Evolutionary conservation across 208 protist species (phyloP).

Genomic region (Trypanosoma lewisi): DNA sequence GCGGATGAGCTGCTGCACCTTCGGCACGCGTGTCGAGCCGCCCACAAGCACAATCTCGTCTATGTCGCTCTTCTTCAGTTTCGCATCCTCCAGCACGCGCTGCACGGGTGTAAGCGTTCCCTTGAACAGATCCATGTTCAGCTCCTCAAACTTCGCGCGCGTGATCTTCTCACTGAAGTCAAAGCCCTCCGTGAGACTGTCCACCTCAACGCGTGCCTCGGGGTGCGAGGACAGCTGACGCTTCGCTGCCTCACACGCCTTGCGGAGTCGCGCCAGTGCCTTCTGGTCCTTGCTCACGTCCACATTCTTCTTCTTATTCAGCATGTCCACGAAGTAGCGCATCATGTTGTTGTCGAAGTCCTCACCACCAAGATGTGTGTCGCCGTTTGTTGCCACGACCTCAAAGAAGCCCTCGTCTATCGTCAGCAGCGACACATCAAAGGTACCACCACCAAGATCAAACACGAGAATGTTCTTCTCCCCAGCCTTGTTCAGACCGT

Average conservation of each 20-base stretch:
- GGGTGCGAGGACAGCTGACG: conserved; percentile 81
- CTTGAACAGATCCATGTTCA: conserved; percentile 88
- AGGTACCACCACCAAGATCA: conserved; percentile 96
- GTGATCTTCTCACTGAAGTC: conserved; percentile 54
- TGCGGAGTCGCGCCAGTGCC: conserved; percentile 73
- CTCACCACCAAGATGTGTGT: conserved; percentile 98
- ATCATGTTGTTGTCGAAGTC: conserved; percentile 92
- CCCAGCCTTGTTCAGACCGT: conserved; percentile 93
- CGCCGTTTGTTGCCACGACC: conserved; percentile 97
- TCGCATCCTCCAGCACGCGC: conserved; percentile 89
- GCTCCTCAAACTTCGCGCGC: conserved; percentile 98
- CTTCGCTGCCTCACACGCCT: conserved; percentile 64
- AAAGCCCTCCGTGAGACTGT: conserved; percentile 80
- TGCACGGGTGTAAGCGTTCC: conserved; percentile 73
- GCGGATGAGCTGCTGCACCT: conserved; percentile 95
- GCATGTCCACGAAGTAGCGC: conserved; percentile 95
- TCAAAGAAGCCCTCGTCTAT: conserved; percentile 98
- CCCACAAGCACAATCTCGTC: conserved; percentile 96
- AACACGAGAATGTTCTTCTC: conserved; percentile 93
- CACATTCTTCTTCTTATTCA: conserved; percentile 85
- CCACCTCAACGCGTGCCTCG: conserved; percentile 24
- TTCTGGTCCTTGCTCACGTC: conserved; percentile 59
- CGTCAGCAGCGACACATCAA: conserved; percentile 97
- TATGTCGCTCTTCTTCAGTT: conserved; percentile 84
- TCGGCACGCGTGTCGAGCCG: conserved; percentile 97